These are phyloP conservation scores for Quercus parvula DNA, from an alignment of 306 rosid species.

Conservation along the genomic window DNA sequence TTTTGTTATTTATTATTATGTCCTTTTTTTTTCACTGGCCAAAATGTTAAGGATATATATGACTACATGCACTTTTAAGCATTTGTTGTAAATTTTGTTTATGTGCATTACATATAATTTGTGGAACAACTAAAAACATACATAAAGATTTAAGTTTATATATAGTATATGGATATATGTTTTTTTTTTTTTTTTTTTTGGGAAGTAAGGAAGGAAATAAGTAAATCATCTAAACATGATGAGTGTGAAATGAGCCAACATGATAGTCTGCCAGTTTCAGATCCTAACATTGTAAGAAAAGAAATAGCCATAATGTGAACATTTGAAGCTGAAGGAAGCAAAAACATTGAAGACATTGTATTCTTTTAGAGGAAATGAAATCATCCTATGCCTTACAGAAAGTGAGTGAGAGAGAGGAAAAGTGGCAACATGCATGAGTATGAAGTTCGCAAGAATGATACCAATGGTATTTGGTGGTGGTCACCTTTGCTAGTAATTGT, in stretches of 20 bases:
- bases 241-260: conserved; percentile 25
- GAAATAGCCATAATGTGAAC: conserved; percentile 14
- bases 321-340: conserved; percentile 41
- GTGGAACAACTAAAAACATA: background rate
- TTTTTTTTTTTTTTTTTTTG: too few species aligned
- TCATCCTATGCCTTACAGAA: conserved; percentile 27
- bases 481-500: conserved; percentile 8
- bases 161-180: background rate
- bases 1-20: background rate
- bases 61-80: background rate
- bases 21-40: background rate
- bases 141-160: background rate
- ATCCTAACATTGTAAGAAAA: conserved; percentile 34
- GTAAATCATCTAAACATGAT: background rate
- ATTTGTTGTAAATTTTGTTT: background rate
- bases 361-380: conserved; percentile 33
- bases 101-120: too few species aligned
- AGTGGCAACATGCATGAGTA: conserved; percentile 39
- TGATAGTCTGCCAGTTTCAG: conserved; percentile 35
- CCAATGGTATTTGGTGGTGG: conserved; percentile 30
- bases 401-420: conserved; percentile 6
- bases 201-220: background rate
- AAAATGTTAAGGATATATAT: background rate
- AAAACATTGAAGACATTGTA: conserved; percentile 9
- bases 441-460: conserved; percentile 51